phyloP scores from a whole-genome alignment of 345 rosid species.

The Erodium maritimum region DNA sequence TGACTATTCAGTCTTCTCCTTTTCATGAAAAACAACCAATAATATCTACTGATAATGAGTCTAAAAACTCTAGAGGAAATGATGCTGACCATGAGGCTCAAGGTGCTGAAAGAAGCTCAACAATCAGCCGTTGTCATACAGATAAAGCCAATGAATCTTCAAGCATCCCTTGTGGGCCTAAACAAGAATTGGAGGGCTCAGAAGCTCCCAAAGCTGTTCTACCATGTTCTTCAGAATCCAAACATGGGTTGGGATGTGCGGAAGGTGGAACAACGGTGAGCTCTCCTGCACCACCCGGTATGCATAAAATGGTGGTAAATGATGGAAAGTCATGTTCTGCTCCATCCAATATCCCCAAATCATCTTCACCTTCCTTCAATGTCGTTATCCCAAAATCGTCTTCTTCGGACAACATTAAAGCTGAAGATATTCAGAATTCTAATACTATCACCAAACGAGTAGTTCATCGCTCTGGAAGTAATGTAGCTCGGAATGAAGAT shows the following conservation, averaged over 20 bases:
- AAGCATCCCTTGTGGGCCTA: slow-evolving; percentile 14
- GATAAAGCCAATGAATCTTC: slow-evolving; percentile 24
- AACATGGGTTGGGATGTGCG: slow-evolving; percentile 19
- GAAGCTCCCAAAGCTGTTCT: slow-evolving; percentile 21
- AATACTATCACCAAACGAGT: slow-evolving; percentile 24
- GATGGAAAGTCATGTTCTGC: slow-evolving; percentile 38
- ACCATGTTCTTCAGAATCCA: slow-evolving; percentile 25
- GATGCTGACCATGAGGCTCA: slow-evolving; percentile 26
- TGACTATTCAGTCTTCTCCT: slow-evolving; percentile 21
- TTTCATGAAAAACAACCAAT: slow-evolving; percentile 1
- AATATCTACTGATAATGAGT: slow-evolving; percentile 15
- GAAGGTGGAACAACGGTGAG: slow-evolving; percentile 29
- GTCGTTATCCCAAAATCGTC: slow-evolving; percentile 25
- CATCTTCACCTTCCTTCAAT: slow-evolving; percentile 27
- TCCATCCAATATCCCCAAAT: slow-evolving; percentile 18
- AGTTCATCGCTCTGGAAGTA: slow-evolving; percentile 31
- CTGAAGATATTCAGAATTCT: slow-evolving; percentile 31
- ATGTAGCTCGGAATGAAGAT: slow-evolving; percentile 30
- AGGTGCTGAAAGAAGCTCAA: slow-evolving; percentile 26
- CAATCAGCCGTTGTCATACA: slow-evolving; percentile 19
- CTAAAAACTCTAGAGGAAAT: slow-evolving; percentile 23
- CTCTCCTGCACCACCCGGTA: slow-evolving; percentile 22
- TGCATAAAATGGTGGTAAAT: slow-evolving; percentile 29
- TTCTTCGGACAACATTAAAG: slow-evolving; percentile 27
- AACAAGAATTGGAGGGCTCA: slow-evolving; percentile 25